Conservation (phyloP, 2,329 filamentous ascomycete genomes). For the Botrytis porri region DNA sequence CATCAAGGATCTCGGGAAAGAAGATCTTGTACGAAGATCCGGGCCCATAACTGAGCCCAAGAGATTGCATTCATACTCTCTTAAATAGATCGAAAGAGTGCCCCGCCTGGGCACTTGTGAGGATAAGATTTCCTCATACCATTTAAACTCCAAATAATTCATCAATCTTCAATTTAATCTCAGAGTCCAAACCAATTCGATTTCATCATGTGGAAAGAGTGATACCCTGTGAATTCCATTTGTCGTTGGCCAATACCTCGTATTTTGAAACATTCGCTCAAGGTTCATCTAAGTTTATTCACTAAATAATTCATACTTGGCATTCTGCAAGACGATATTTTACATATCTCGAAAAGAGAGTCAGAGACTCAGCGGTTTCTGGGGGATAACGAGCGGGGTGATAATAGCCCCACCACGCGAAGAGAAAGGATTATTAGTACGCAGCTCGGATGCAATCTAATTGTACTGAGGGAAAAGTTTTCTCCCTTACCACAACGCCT, state of each 20-base stretch:
- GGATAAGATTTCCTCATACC: background rate
- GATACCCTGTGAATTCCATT: background rate
- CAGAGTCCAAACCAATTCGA: background rate
- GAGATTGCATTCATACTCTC: background rate
- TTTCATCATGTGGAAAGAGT: background rate
- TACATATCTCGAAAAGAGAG: too few species aligned
- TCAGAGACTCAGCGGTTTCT: background rate
- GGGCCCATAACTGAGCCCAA: background rate
- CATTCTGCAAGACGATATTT: background rate
- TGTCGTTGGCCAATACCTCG: background rate
- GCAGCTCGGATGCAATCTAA: too few species aligned
- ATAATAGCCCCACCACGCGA: too few species aligned
- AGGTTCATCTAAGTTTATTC: background rate
- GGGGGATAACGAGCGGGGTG: too few species aligned
- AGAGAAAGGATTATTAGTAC: too few species aligned
- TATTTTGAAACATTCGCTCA: background rate
- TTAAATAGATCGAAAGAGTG: background rate
- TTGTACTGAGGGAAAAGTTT: too few species aligned
- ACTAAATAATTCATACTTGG: background rate
- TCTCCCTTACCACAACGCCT: too few species aligned
- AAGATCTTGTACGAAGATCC: background rate
- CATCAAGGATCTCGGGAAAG: background rate
- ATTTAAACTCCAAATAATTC: background rate
- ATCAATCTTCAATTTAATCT: background rate
- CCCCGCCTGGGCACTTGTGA: background rate